A percentile compares a stretch with the other conserved stretches of the same genome.
Conservation (phyloP, 495 filamentous ascomycete species). For the Talaromyces borbonicus region DNA sequence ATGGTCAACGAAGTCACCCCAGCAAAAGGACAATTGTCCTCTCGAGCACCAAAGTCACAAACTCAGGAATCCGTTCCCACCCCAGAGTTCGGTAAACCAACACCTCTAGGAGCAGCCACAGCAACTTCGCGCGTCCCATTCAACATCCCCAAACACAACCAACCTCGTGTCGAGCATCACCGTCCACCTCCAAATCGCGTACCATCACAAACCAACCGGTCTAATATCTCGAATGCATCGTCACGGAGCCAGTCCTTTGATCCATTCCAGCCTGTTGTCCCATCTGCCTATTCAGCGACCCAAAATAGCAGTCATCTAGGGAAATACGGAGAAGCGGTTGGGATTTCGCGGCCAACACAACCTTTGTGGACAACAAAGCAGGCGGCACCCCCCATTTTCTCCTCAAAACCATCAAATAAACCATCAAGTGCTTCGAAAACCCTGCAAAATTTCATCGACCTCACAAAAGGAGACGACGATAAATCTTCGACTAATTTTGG, state of each 20-base stretch:
- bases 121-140: slow-evolving; percentile 34
- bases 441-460: slow-evolving; percentile 33
- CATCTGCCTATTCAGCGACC: slow-evolving; percentile 26
- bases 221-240: slow-evolving; percentile 16
- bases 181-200: slow-evolving; percentile 19
- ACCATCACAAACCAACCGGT: slow-evolving; percentile 12
- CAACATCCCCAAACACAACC: slow-evolving; percentile 41
- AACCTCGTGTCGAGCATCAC: slow-evolving; percentile 41
- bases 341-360: slow-evolving; percentile 38
- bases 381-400: slow-evolving; percentile 31
- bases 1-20: slow-evolving; percentile 38
- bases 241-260: slow-evolving; percentile 20
- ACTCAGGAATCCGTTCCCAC: slow-evolving; percentile 19
- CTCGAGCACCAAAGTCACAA: slow-evolving; percentile 22
- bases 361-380: slow-evolving; percentile 28
- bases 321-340: slow-evolving; percentile 24
- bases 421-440: slow-evolving; percentile 26
- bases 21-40: slow-evolving; percentile 24
- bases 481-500: slow-evolving; percentile 14
- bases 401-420: slow-evolving; percentile 30
- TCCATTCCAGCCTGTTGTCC: slow-evolving; percentile 34
- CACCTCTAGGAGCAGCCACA: slow-evolving; percentile 37
- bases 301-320: slow-evolving; percentile 10
- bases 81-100: slow-evolving; percentile 52
- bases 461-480: slow-evolving; percentile 24